Evolutionary conservation across 306 rosid species (phyloP), one percentile per base, ranked within the genome.

Genomic region (Delonix regia): DNA sequence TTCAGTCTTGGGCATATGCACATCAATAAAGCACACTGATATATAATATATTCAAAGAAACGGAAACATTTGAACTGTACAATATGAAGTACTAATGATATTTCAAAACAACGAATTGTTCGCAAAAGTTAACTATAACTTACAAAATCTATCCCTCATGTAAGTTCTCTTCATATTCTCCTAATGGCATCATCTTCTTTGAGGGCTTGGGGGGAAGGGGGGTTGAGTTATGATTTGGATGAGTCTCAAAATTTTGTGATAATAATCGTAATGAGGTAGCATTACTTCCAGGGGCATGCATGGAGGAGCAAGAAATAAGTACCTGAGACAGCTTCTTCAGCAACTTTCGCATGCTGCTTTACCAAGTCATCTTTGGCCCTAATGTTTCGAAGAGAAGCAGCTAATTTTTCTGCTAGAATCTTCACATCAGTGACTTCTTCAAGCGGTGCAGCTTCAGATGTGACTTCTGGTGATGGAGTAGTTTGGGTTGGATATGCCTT

Each of bases 261-360:
- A 65, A 19, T 16, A 42, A 71, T 16, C 76, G 42, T 79, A 52
- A 38, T 56, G 25, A 77, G 38, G 53, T 33, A 77, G 49, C 60
- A 44, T 72, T 18, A 39, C 72, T 83, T 71, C 57, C 62, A 36
- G 14, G 12, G 42, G 34, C 69, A 78, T 73, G 79, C 59, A 61
- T 14, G 69, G 45, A 66, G 38, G 41, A 3, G 39, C 19, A 15
- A 79, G 72, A 56, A 84, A 39, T 39, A 75, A 57, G 45, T 79
- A 91, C 96, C 96, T 80, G 93, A 82, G 68, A 91, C 96, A 71
- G 96, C 96, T 87, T 91, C 96, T 87, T 89, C 96, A 19, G 96
- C 89, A 77, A 91, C 96, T 83, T 86, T 91, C 59, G 92, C 90
- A 81, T 91, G 93, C 85, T 91, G 93, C 80, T 89, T 84, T 71